Evolutionary conservation across 306 rosid species (phyloP).

Genomic region (Dryas alaskensis): DNA sequence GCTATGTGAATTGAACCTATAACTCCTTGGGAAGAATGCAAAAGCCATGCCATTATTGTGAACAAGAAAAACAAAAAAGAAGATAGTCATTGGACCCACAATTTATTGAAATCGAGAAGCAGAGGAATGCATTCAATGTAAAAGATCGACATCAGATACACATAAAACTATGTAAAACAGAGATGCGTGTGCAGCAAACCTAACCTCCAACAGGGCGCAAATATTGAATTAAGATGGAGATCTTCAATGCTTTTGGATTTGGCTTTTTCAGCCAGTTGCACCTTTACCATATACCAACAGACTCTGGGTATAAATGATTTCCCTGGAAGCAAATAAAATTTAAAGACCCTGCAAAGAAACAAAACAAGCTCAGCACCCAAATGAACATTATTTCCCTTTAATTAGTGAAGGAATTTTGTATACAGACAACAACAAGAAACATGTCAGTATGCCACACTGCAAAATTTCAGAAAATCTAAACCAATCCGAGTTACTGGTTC

Average conservation of each 20-base stretch:
- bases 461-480: background rate
- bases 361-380: conserved; percentile 5
- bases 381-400: background rate
- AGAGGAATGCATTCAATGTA: background rate
- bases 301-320: background rate
- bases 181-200: conserved; percentile 10
- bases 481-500: background rate
- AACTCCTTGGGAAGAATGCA: background rate
- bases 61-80: background rate
- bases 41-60: background rate
- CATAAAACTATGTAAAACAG: conserved; percentile 5
- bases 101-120: background rate
- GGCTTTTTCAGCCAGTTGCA: background rate
- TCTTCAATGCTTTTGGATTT: background rate
- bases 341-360: conserved; percentile 8
- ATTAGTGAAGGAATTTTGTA: background rate
- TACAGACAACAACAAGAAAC: background rate
- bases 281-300: background rate
- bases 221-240: background rate
- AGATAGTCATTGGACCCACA: background rate
- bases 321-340: background rate
- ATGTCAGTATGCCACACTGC: background rate
- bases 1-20: conserved; percentile 1
- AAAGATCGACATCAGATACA: background rate
- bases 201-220: conserved; percentile 1